Conservation (phyloP, 192 early-diverging fungal species). For the Neocallimastix lanati region DNA sequence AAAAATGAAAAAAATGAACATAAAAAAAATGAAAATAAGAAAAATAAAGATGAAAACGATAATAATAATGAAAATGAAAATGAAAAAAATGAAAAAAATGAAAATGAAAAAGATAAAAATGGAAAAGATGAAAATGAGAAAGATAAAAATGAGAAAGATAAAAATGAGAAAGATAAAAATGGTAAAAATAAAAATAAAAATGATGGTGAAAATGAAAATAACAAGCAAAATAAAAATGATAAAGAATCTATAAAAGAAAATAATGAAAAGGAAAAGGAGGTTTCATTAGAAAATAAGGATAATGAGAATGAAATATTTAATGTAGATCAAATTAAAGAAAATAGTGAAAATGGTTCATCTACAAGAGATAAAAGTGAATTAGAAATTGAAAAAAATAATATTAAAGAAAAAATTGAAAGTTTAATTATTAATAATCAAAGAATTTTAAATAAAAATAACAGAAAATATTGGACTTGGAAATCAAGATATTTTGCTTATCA, state of each 20-base stretch:
- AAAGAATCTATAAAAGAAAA: not conserved
- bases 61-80: too few relatives aligned
- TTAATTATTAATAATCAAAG: not conserved
- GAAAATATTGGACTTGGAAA: not conserved
- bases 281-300: too few relatives aligned
- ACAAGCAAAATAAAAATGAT: too few relatives aligned
- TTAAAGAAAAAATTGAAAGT: not conserved
- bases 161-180: too few relatives aligned
- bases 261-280: not conserved
- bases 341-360: not conserved
- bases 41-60: too few relatives aligned
- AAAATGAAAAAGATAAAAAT: conserved; percentile 4
- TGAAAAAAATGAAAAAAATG: too few relatives aligned
- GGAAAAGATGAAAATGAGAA: too few relatives aligned
- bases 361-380: not conserved
- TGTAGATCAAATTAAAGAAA: too few relatives aligned
- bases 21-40: not conserved
- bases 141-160: too few relatives aligned
- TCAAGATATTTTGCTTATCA: not conserved
- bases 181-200: too few relatives aligned
- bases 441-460: not conserved
- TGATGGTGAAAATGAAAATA: too few relatives aligned
- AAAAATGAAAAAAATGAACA: not conserved
- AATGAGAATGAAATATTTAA: too few relatives aligned
- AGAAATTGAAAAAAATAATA: not conserved